Evolutionary conservation across 768 basidiomycete species (phyloP), one percentile per base, ranked within the genome.

Genomic region (Mycena albidolilacea): DNA sequence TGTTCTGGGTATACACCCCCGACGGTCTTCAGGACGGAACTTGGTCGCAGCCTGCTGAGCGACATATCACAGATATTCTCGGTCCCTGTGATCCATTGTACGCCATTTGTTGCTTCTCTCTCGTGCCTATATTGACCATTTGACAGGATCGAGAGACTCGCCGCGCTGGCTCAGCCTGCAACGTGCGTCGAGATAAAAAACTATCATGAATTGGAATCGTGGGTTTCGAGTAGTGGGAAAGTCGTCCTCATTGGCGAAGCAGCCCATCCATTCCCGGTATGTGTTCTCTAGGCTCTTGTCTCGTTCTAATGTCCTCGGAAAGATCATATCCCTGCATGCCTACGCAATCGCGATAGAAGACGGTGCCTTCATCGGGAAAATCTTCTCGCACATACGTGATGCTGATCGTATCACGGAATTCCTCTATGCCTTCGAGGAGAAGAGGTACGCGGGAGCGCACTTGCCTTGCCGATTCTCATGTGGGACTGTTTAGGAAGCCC

Each of bases 321-420:
- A 68, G 71, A 63, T 61, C 23, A 57, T 70, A 1, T 74, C 69
- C 1, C 52, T 74, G 0, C 73, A 74, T 21, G 64, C 69, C 0
- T 67, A 59, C 39, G 67, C 73, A 10, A 54, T 74, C 37, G 73
- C 73, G 10, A 63, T 74, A 5, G 73, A 74, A 63, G 73, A 74
- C 37, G 73, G 69, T 4, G 69, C 60, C 0, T 74, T 74, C 55
- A 63, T 74, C 14, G 73, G 73, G 7, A 67, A 67, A 37, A 70
- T 74, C 5, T 74, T 74, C 58, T 74, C 73, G 10, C 73, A 74
- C 23, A 70, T 69, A 1, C 73, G 69, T 1, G 50, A 67, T 52
- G 41, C 69, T 8, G 62, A n/a, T 7, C 69, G 73, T 21, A 59
- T 74, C 30, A 41, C 9, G 17, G 73, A 74, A 19, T 74, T 74